Percentiles rank a stretch among this genome's conserved stretches.
Conservation (phyloP, 208 protist genomes). For the Porcisia deanei region DNA sequence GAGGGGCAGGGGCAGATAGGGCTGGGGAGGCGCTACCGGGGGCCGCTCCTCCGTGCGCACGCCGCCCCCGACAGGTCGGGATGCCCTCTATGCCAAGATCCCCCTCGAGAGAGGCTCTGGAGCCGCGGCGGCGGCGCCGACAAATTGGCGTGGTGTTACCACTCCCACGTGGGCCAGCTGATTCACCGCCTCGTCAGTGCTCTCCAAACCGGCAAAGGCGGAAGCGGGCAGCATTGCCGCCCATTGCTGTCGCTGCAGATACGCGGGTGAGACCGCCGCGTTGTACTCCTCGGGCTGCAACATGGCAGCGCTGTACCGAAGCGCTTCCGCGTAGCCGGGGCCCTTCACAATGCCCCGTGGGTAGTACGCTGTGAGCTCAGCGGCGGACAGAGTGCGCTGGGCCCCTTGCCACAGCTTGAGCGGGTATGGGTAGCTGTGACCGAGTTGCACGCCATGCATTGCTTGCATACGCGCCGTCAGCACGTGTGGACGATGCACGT, state of each 20-base stretch:
- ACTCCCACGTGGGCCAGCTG: neutral
- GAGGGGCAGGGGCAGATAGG: neutral
- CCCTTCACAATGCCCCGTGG: constrained; percentile 32
- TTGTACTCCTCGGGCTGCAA: constrained; percentile 69
- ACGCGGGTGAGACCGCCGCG: constrained; percentile 28
- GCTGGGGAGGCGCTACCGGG: neutral
- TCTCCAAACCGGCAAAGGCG: constrained; percentile 28
- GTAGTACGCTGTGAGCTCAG: constrained; percentile 72
- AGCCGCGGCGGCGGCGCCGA: neutral
- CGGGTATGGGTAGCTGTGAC: constrained; percentile 87
- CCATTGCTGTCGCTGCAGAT: constrained; percentile 36
- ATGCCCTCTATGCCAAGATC: neutral
- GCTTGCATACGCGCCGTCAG: constrained; percentile 87
- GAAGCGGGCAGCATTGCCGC: constrained; percentile 39
- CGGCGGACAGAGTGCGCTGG: constrained; percentile 47
- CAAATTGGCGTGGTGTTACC: neutral
- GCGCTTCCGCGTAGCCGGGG: constrained; percentile 72
- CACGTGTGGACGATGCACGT: constrained; percentile 89
- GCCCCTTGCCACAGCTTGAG: constrained; percentile 90
- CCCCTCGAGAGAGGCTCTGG: neutral
- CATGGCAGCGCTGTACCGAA: constrained; percentile 61
- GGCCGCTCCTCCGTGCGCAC: too few relatives aligned
- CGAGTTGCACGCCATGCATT: constrained; percentile 81
- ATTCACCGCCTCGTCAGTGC: constrained; percentile 6
- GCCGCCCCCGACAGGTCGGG: neutral